Base-by-base conservation (phyloP, 768 basidiomycete genomes). In the Suillus decipiens region DNA sequence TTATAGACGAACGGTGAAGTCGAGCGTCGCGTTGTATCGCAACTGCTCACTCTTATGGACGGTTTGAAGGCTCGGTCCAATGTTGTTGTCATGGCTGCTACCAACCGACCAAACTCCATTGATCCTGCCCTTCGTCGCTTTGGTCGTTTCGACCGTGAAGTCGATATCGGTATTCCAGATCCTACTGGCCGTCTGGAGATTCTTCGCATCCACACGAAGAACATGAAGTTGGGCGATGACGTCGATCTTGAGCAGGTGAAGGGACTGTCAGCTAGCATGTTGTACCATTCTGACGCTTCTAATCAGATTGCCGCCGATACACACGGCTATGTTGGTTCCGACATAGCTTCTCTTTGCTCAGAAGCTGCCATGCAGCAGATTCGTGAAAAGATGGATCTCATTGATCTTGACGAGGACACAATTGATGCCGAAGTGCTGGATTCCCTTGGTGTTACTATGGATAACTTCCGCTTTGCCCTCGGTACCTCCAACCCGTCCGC, bases 321-420 rank as follows among this genome's bases (percentile, higher is more conserved):
- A 7, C 97, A 99, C 76, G 97, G 97, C 77, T 99, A 99, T 72
- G 97, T 99, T 69, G 97, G 97, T 75, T 97, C 97, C 42, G 97
- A 99, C 83, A 75, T 99, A 63, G 97, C 97, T 31, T 92, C 97
- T 12, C 85, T 99, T 58, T 99, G 97, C 77, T 99, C 97, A 2
- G 97, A 99, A 76, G 97, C 97, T 61, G 97, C 97, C 53, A 99
- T 99, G 97, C 97, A 99, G 81, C 97, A 99, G 76, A 99, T 99
- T 67, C 93, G 97, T 75, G 97, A 99, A 81, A 99, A 99, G 87
- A 99, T 99, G 96, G 96, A 98, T 69, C 80, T 95, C 68, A 95
- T 96, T 67, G 95, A 96, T 75, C 85, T 96, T 36, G 94, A 95
- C 66, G 93, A 96, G 77, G 97, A 99, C 73, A 98, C 96, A 57